Conservation (phyloP, 2,329 filamentous ascomycete genomes). For the Phyllosticta citrichinensis region DNA sequence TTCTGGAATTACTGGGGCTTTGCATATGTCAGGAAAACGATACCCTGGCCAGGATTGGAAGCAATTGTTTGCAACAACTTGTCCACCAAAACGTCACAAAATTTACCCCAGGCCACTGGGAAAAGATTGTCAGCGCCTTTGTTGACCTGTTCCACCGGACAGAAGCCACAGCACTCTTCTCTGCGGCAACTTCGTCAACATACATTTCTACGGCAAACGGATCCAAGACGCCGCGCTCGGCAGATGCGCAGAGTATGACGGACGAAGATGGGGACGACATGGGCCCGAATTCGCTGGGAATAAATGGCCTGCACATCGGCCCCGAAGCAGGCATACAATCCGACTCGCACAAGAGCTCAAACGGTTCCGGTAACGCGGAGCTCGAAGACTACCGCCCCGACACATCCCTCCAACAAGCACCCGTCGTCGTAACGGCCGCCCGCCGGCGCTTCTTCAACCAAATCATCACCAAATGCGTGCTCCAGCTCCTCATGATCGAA, state of each 20-base stretch:
- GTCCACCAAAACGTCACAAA: constrained; percentile 95
- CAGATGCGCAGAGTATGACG: constrained; percentile 20
- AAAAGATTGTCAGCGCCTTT: constrained; percentile 88
- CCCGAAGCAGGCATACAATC: constrained; percentile 20
- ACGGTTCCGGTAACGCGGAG: constrained; percentile 32
- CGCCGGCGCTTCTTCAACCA: constrained; percentile 95
- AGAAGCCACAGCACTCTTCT: constrained; percentile 91
- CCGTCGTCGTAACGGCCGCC: constrained; percentile 84
- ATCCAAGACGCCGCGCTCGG: constrained; percentile 25
- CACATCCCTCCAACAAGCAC: constrained; percentile 66
- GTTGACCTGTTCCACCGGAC: constrained; percentile 92
- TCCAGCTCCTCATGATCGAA: constrained; percentile 98
- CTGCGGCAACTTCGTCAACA: constrained; percentile 53
- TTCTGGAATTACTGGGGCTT: constrained; percentile 82
- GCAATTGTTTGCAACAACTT: constrained; percentile 93
- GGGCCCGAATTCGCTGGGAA: constrained; percentile 33
- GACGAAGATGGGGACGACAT: constrained; percentile 18
- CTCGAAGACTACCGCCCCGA: constrained; percentile 76
- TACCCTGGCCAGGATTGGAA: constrained; percentile 93
- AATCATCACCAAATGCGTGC: constrained; percentile 95
- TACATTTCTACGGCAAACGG: constrained; percentile 31
- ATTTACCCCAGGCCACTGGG: constrained; percentile 80
- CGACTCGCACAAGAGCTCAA: constrained; percentile 22
- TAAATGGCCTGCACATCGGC: constrained; percentile 31
- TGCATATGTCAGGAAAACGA: constrained; percentile 99